These are phyloP conservation scores for Quercus lobata DNA, from an alignment of 331 rosid species.

Conservation along the genomic window DNA sequence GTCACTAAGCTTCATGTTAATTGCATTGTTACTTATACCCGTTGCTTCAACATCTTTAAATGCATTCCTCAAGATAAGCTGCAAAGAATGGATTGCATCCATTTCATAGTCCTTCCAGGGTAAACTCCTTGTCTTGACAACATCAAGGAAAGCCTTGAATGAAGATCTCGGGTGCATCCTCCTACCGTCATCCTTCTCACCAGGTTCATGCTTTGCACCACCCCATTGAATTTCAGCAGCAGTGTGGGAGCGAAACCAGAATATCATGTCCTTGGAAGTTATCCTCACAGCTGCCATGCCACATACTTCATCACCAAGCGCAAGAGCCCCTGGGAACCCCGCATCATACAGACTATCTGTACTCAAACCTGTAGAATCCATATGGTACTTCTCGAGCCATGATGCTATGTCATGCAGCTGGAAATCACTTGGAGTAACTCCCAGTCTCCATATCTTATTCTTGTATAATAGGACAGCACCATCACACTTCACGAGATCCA, in stretches of 20 bases:
- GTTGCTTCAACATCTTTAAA: constrained; percentile 45
- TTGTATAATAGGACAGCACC: constrained; percentile 84
- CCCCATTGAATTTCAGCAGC: constrained; percentile 95
- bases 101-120: constrained; percentile 97
- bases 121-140: constrained; percentile 75
- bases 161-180: constrained; percentile 99
- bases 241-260: constrained; percentile 90
- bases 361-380: constrained; percentile 94
- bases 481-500: constrained; percentile 96
- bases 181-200: constrained; percentile 69
- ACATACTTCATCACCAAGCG: constrained; percentile 69
- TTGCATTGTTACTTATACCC: constrained; percentile 37
- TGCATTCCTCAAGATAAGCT: constrained; percentile 86
- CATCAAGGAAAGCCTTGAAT: constrained; percentile 96
- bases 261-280: constrained; percentile 70
- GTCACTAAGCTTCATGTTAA: constrained; percentile 62
- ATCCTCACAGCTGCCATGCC: constrained; percentile 99
- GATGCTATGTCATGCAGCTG: constrained; percentile 65
- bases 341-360: constrained; percentile 96
- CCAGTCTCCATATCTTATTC: constrained; percentile 77
- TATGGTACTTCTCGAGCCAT: constrained; percentile 75
- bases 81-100: constrained; percentile 99
- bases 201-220: constrained; percentile 90
- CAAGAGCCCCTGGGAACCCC: constrained; percentile 68
- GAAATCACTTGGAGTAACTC: constrained; percentile 64